phyloP scores from a whole-genome alignment of 2,329 filamentous ascomycete genomes.

The Penicillium freii region DNA sequence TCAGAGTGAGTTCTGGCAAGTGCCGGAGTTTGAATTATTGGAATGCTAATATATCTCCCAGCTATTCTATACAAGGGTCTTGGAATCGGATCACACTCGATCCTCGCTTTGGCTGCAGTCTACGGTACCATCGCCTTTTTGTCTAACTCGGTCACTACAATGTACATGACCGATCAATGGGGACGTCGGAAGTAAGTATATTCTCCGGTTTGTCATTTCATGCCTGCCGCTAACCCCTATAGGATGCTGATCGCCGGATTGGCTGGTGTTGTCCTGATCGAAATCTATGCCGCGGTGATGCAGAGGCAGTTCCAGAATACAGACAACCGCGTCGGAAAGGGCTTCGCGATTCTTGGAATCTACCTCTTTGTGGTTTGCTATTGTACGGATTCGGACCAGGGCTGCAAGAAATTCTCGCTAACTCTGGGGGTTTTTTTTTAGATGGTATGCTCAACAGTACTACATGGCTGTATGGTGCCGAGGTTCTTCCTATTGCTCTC shows the following conservation, averaged over 20 bases:
- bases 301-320: conserved; percentile 57
- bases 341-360: conserved; percentile 59
- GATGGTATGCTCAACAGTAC: conserved; percentile 55
- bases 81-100: conserved; percentile 51
- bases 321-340: conserved; percentile 56
- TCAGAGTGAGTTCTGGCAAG: conserved; percentile 2
- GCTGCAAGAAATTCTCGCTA: neutral
- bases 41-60: conserved; percentile 17
- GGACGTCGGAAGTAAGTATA: conserved; percentile 52
- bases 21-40: neutral
- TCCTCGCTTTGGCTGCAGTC: conserved; percentile 54
- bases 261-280: conserved; percentile 52
- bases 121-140: conserved; percentile 56
- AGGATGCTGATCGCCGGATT: conserved; percentile 58
- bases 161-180: conserved; percentile 57
- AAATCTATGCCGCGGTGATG: conserved; percentile 61
- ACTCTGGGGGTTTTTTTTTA: conserved; percentile 17
- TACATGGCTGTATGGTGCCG: conserved; percentile 57
- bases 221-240: conserved; percentile 5
- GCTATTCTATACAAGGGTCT: conserved; percentile 57
- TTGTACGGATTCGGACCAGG: conserved; percentile 39
- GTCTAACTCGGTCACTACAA: conserved; percentile 52
- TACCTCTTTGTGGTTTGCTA: conserved; percentile 59
- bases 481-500: conserved; percentile 54
- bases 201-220: neutral